These are phyloP conservation scores for Candida cerambycidarum DNA, from an alignment of 805 yeast genomes.

Conservation along the genomic window DNA sequence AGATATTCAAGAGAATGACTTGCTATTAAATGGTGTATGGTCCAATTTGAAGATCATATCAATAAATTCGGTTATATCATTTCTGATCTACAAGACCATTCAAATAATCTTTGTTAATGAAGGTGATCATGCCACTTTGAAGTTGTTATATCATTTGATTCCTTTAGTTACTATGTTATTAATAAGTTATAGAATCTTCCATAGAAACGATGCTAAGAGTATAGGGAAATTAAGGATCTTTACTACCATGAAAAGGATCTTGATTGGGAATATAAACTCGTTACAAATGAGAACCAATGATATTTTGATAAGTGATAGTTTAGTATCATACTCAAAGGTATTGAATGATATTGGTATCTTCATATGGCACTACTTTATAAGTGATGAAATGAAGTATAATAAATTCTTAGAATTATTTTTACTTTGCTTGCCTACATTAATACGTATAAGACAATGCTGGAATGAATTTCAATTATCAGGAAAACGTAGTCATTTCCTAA, in stretches of 20 bases:
- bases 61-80: conserved; percentile 18
- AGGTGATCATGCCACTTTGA: conserved; percentile 11
- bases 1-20: conserved; percentile 28
- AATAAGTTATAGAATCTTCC: conserved; percentile 35
- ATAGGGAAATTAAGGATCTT: conserved; percentile 46
- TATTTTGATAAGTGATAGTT: conserved; percentile 77
- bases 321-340: conserved; percentile 79
- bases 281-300: conserved; percentile 67
- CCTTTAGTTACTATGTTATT: conserved; percentile 39
- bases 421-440: conserved; percentile 59
- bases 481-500: conserved; percentile 59
- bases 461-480: conserved; percentile 58
- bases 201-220: conserved; percentile 25
- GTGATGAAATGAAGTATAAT: conserved; percentile 32
- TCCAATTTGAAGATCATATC: conserved; percentile 28
- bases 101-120: conserved; percentile 13
- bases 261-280: conserved; percentile 59
- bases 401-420: conserved; percentile 29
- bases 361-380: conserved; percentile 42
- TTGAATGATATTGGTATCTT: conserved; percentile 68
- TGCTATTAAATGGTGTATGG: conserved; percentile 36
- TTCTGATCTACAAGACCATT: conserved; percentile 11
- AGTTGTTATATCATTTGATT: conserved; percentile 19
- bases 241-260: conserved; percentile 52
- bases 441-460: conserved; percentile 81